Evolutionary conservation across 495 filamentous ascomycete species (phyloP).

Genomic region (Letharia lupina): DNA sequence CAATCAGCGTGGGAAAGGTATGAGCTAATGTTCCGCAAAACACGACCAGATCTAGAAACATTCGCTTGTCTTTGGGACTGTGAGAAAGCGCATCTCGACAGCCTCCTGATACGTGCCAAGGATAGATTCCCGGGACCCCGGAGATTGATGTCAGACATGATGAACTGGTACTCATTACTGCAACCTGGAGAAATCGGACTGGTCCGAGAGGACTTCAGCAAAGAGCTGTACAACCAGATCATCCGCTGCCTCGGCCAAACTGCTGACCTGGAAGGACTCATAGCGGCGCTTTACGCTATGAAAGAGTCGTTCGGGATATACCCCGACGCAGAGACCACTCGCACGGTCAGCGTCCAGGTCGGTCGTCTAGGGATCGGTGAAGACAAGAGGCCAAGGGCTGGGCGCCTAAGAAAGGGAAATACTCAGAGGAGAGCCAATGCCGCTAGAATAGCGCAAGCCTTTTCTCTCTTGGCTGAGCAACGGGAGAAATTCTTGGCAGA

Average conservation of each 20-base stretch:
- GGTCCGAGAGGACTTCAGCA: slow-evolving; percentile 36
- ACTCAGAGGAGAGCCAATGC: slow-evolving; percentile 23
- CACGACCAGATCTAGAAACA: slow-evolving; percentile 58
- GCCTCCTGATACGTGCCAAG: slow-evolving; percentile 31
- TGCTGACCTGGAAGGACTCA: slow-evolving; percentile 48
- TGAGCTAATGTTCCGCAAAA: slow-evolving; percentile 35
- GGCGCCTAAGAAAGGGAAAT: slow-evolving; percentile 10
- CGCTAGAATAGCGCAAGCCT: slow-evolving; percentile 24
- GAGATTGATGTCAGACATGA: slow-evolving; percentile 54
- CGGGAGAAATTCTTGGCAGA: slow-evolving; percentile 24
- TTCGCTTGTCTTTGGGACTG: slow-evolving; percentile 60
- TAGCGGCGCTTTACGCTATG: slow-evolving; percentile 53
- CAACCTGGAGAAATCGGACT: slow-evolving; percentile 21
- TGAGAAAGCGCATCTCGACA: slow-evolving; percentile 46
- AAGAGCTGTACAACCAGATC: slow-evolving; percentile 48
- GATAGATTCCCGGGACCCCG: slow-evolving; percentile 41
- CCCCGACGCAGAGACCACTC: slow-evolving; percentile 43
- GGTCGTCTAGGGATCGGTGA: slow-evolving; percentile 33
- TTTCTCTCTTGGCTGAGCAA: slow-evolving; percentile 28
- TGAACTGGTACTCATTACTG: slow-evolving; percentile 40
- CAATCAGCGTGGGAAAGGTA: slow-evolving; percentile 49
- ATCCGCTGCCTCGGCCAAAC: slow-evolving; percentile 47
- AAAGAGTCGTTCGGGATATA: slow-evolving; percentile 45
- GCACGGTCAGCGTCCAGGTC: slow-evolving; percentile 44
- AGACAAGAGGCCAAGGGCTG: slow-evolving; percentile 14